phyloP scores from a whole-genome alignment of 306 rosid genomes.

The barrel medic (Medicago truncatula) region DNA sequence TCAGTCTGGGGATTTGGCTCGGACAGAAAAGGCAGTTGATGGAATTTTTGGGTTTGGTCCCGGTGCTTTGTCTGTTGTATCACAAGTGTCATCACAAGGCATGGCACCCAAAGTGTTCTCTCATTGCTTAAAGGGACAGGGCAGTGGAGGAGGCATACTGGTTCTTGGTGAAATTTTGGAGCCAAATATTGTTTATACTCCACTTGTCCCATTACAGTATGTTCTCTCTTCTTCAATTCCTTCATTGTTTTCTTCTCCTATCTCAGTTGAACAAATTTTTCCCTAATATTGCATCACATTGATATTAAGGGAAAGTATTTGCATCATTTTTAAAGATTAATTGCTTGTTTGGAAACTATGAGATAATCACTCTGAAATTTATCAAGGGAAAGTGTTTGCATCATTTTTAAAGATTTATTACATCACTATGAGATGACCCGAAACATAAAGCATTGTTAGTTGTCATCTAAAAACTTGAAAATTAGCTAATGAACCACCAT shows the following conservation, averaged over 20 bases:
- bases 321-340: conserved; percentile 16
- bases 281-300: conserved; percentile 9
- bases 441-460: conserved; percentile 21
- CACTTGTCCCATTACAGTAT: conserved; percentile 93
- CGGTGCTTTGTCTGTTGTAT: conserved; percentile 79
- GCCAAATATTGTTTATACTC: conserved; percentile 90
- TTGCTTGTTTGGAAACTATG: conserved; percentile 2
- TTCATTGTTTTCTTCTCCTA: conserved; percentile 23
- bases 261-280: conserved; percentile 9
- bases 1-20: conserved; percentile 86
- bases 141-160: conserved; percentile 83
- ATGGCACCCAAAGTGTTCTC: conserved; percentile 85
- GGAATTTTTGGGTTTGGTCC: conserved; percentile 96
- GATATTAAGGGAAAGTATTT: conserved; percentile 36
- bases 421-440: neutral
- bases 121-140: conserved; percentile 89
- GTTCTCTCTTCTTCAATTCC: conserved; percentile 49
- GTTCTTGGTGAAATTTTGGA: conserved; percentile 97
- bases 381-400: conserved; percentile 31
- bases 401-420: conserved; percentile 21
- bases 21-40: conserved; percentile 85
- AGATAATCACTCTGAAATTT: neutral
- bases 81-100: conserved; percentile 81
- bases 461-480: conserved; percentile 16
- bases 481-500: neutral